Evolutionary conservation across 2,329 filamentous ascomycete genomes (phyloP).

Genomic region (Colletotrichum neosansevieriae): DNA sequence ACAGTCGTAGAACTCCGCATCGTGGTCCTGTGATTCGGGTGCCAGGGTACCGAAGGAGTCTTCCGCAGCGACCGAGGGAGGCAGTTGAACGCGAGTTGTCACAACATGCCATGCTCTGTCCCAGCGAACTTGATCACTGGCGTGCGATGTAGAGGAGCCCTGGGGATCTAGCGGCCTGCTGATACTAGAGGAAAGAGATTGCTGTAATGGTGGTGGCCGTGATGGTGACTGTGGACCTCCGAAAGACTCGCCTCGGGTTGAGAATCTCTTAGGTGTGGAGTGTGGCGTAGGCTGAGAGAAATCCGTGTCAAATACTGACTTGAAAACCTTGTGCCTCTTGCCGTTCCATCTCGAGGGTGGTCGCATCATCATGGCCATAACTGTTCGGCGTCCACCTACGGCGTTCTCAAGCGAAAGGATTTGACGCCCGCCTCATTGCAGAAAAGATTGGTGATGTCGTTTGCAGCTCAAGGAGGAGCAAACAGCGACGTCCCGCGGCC

Average conservation of each 20-base stretch:
- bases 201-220: slow-evolving; percentile 41
- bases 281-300: slow-evolving; percentile 62
- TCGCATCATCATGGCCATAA: slow-evolving; percentile 31
- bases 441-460: background rate
- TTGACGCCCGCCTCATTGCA: slow-evolving; percentile 29
- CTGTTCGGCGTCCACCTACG: slow-evolving; percentile 8
- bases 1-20: slow-evolving; percentile 62
- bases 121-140: slow-evolving; percentile 67
- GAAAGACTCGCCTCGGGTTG: slow-evolving; percentile 60
- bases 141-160: slow-evolving; percentile 44
- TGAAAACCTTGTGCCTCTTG: slow-evolving; percentile 61
- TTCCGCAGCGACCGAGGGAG: slow-evolving; percentile 65
- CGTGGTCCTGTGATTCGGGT: slow-evolving; percentile 57
- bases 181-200: slow-evolving; percentile 26
- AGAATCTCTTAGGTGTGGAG: slow-evolving; percentile 53
- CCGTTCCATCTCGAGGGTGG: slow-evolving; percentile 35
- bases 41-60: slow-evolving; percentile 65
- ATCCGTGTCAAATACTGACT: slow-evolving; percentile 68
- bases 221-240: slow-evolving; percentile 51
- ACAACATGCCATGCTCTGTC: slow-evolving; percentile 73
- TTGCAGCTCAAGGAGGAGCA: background rate
- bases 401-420: slow-evolving; percentile 33
- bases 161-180: slow-evolving; percentile 20
- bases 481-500: background rate
- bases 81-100: slow-evolving; percentile 68